Evolutionary conservation across 2,329 filamentous ascomycete genomes (phyloP).

Genomic region (Akanthomyces dipterigenus): DNA sequence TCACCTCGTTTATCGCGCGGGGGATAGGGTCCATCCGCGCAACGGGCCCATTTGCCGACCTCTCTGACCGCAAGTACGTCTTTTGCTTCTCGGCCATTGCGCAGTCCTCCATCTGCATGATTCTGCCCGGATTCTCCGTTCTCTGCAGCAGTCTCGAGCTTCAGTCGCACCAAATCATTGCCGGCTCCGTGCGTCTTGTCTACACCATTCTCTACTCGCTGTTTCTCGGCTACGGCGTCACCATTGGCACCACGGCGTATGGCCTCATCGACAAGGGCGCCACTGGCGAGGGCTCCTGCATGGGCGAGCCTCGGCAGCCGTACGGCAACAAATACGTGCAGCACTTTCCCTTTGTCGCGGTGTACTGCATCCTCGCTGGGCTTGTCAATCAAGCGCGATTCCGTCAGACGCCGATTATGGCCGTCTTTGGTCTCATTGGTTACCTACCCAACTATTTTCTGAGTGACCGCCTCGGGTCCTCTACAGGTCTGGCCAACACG

Average conservation of each 20-base stretch:
- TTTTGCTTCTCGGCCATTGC: slow-evolving; percentile 9
- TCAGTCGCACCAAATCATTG: slow-evolving; percentile 57
- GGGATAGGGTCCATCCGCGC: slow-evolving; percentile 4
- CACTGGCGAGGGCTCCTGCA: slow-evolving; percentile 41
- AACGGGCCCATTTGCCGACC: neutral
- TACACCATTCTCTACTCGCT: slow-evolving; percentile 64
- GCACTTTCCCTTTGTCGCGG: slow-evolving; percentile 9
- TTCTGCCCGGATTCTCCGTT: slow-evolving; percentile 29
- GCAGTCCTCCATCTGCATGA: slow-evolving; percentile 9
- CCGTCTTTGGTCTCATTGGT: slow-evolving; percentile 4
- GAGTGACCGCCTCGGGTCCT: neutral
- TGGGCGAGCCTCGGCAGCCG: neutral
- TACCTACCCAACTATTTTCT: slow-evolving; percentile 11
- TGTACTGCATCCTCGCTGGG: slow-evolving; percentile 7
- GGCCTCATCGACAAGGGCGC: slow-evolving; percentile 46
- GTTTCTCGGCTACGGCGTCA: slow-evolving; percentile 61
- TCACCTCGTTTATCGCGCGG: neutral
- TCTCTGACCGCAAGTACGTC: neutral
- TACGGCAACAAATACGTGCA: slow-evolving; percentile 6
- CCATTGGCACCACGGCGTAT: slow-evolving; percentile 53
- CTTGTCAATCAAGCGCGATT: slow-evolving; percentile 9
- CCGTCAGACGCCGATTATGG: slow-evolving; percentile 11
- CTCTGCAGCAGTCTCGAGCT: slow-evolving; percentile 52
- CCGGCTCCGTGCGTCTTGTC: slow-evolving; percentile 62
- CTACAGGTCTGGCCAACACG: slow-evolving; percentile 2